A percentile compares a stretch with the other conserved stretches of the same genome.
Conservation (phyloP, 176 grass and related monocot species). For the Zoysia pacifica region DNA sequence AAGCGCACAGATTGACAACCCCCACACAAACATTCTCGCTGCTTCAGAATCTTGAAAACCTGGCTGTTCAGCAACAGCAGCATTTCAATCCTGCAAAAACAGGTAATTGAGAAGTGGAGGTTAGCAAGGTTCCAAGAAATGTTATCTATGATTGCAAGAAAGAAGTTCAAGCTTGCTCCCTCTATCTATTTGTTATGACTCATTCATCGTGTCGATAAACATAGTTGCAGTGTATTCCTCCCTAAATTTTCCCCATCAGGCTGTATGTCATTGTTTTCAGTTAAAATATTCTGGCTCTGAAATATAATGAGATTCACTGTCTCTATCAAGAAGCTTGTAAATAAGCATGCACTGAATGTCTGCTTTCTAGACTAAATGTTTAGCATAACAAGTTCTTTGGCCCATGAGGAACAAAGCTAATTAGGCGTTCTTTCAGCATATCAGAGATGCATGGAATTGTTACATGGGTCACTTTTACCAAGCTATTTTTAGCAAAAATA, state of each 20-base stretch:
- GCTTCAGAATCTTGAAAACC: not conserved
- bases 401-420: not conserved
- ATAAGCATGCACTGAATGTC: not conserved
- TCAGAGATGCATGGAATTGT: not conserved
- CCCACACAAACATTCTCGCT: not conserved
- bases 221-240: not conserved
- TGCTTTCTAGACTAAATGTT: not conserved
- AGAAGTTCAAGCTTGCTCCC: not conserved
- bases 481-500: not conserved
- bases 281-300: not conserved
- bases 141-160: not conserved
- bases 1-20: not conserved
- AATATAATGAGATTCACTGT: not conserved
- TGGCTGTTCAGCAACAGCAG: conserved; percentile 18
- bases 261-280: not conserved
- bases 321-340: not conserved
- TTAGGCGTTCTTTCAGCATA: not conserved
- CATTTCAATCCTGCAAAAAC: conserved; percentile 42
- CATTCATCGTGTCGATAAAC: not conserved
- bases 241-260: not conserved
- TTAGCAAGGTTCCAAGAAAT: not conserved
- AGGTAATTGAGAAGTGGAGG: not conserved
- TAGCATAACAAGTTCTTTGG: conserved; percentile 5
- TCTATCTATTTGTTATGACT: not conserved
- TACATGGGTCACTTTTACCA: not conserved